Evolutionary conservation across 768 basidiomycete species (phyloP).

Genomic region (Tephrocybe rancida): DNA sequence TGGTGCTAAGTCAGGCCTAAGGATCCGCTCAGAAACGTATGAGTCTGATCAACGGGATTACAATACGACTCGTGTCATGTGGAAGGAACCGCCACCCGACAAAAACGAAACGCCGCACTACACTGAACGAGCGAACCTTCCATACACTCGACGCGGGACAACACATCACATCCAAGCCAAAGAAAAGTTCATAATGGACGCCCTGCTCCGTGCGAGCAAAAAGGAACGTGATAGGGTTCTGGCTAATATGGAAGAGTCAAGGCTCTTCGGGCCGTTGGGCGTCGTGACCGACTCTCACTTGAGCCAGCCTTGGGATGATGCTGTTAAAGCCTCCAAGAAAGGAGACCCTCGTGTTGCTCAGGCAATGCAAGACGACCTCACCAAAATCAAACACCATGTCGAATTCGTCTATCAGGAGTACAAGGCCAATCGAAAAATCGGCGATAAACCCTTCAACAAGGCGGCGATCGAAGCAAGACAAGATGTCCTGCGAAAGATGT

Average conservation of each 20-base stretch:
- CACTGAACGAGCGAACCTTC: slow-evolving; percentile 6
- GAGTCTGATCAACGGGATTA: slow-evolving; percentile 27
- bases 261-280: slow-evolving; percentile 18
- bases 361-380: slow-evolving; percentile 34
- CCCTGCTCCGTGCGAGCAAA: slow-evolving; percentile 15
- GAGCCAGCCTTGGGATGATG: slow-evolving; percentile 38
- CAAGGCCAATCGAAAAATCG: slow-evolving; percentile 5
- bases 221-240: slow-evolving; percentile 18
- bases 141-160: slow-evolving; percentile 15
- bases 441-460: slow-evolving; percentile 33
- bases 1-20: slow-evolving; percentile 60
- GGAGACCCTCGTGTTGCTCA: slow-evolving; percentile 15
- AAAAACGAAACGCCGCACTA: slow-evolving; percentile 4
- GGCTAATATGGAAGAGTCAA: slow-evolving; percentile 14
- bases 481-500: slow-evolving; percentile 45
- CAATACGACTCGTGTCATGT: slow-evolving; percentile 15
- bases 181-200: slow-evolving; percentile 32
- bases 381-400: slow-evolving; percentile 42
- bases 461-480: slow-evolving; percentile 48
- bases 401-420: slow-evolving; percentile 28
- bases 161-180: slow-evolving; percentile 12
- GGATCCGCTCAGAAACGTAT: slow-evolving; percentile 36
- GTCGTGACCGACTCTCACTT: slow-evolving; percentile 24
- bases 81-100: slow-evolving; percentile 19
- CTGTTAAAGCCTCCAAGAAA: slow-evolving; percentile 23